Base-by-base conservation (phyloP, 139 green algal species). In the Astrephomene gubernaculifera region DNA sequence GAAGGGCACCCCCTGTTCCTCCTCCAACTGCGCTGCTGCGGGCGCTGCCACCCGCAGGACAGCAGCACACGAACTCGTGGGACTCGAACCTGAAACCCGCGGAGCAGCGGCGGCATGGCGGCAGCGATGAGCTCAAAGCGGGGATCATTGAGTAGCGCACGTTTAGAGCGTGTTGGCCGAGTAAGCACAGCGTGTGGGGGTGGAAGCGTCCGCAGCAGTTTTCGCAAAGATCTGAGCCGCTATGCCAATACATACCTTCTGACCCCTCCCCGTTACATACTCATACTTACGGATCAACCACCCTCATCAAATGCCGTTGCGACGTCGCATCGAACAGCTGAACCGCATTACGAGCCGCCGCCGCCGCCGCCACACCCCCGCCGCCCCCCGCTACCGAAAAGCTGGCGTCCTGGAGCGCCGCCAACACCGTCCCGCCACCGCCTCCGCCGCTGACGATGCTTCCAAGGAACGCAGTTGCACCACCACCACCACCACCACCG, bases 51-150 rank as follows among this genome's bases (percentile, higher is more conserved):
- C n/a, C 49, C 19, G 27, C 53, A 8, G 54, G 54, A 9, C 57
- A 57, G 57, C 54, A 82, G 74, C 74, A 82, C 54, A 82, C 57
- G 12, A 82, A 82, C 35, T 82, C 33, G 60, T 82, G 57, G 7
- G 38, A 61, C 57, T 82, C 74, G 25, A 82, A 82, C 57, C 74
- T 82, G 74, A 27, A n/a, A n/a, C n/a, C n/a, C n/a, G n/a, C n/a
- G n/a, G n/a, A n/a, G n/a, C n/a, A n/a, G n/a, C n/a, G n/a, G n/a
- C n/a, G 35, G 12, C 49, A 57, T 17, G 49, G 49, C 49, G 17
- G 49, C 17, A 17, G 49, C 49, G 17, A 57, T 57, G n/a, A n/a
- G n/a, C n/a, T n/a, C n/a, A n/a, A n/a, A n/a, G n/a, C n/a, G n/a
- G n/a, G n/a, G n/a, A n/a, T n/a, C n/a, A n/a, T n/a, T n/a, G n/a